Evolutionary conservation across 2,329 filamentous ascomycete species (phyloP), one percentile per base, ranked within the genome.

Genomic region (Penicillium hordei): DNA sequence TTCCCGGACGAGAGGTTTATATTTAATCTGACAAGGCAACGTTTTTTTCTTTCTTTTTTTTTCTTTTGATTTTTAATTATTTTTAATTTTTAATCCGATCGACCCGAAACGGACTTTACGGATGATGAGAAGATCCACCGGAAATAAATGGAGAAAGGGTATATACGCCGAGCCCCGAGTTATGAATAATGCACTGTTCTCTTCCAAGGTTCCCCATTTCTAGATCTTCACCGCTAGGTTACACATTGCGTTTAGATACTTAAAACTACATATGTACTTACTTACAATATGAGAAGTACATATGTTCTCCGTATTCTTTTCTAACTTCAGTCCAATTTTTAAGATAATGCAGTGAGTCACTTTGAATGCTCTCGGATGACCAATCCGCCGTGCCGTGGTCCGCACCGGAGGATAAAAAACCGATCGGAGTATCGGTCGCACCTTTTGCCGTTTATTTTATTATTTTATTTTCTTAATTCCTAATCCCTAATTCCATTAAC

Each of bases 51-150:
- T 42, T 23, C 7, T 17, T 19, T 9, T 44, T 21, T 40, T n/a
- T 36, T 34, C 13, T 48, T 40, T 48, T 43, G 33, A 25, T 19
- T 12, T 23, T 29, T 23, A 5, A 10, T n/a, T n/a, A n/a, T 23
- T 38, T 55, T 23, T 27, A 43, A 33, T 23, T 29, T 33, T 52
- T 46, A 31, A 33, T 52, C 48, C 48, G 54, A 56, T 45, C 54
- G 12, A 25, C 53, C 53, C 53, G 49, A 46, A 52, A 23, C 54
- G 54, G 54, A 57, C 5, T 52, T 57, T 57, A 52, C 54, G 52
- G 52, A 54, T 48, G 23, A 36, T 27, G 36, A 21, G 34, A 33
- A 33, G 46, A 45, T 52, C 54, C 54, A 52, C 54, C 54, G 55
- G 55, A 53, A 42, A 34, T 57, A 57, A 57, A 52, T 45, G 38